Percentiles rank a stretch among this genome's conserved stretches.
Conservation (phyloP, 1,139 yeast species). For the Yamadazyma songkhlaensis region DNA sequence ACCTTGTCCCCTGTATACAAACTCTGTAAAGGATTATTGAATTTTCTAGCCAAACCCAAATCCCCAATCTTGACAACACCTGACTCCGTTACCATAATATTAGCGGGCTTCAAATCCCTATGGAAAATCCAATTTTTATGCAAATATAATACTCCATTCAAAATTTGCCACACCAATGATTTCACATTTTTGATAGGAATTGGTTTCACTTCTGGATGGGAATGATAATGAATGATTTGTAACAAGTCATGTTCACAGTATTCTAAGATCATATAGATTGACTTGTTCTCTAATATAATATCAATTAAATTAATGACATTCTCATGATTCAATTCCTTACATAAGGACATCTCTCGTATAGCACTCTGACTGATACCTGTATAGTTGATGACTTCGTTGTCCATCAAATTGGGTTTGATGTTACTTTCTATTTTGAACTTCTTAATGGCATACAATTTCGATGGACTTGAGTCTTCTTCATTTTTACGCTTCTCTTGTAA, state of each 20-base stretch:
- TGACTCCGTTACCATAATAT: slow-evolving; percentile 87
- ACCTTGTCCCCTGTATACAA: slow-evolving; percentile 94
- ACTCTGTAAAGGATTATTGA: slow-evolving; percentile 85
- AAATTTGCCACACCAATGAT: slow-evolving; percentile 85
- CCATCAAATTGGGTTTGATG: slow-evolving; percentile 45
- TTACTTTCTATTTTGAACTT: slow-evolving; percentile 94
- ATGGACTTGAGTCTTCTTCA: slow-evolving; percentile 12
- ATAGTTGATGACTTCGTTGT: slow-evolving; percentile 78
- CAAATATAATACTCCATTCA: slow-evolving; percentile 85
- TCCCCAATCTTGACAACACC: slow-evolving; percentile 96
- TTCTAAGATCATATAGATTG: slow-evolving; percentile 92
- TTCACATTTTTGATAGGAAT: slow-evolving; percentile 78
- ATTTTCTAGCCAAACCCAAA: slow-evolving; percentile 88
- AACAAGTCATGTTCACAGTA: slow-evolving; percentile 93
- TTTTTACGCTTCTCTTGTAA: slow-evolving; percentile 28
- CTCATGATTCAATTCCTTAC: slow-evolving; percentile 79
- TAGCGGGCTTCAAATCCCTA: slow-evolving; percentile 95
- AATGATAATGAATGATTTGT: slow-evolving; percentile 90
- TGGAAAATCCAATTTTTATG: slow-evolving; percentile 97
- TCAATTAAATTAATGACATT: slow-evolving; percentile 81
- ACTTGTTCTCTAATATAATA: slow-evolving; percentile 83
- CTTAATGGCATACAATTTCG: slow-evolving; percentile 72
- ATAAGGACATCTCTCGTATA: slow-evolving; percentile 91
- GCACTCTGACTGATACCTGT: slow-evolving; percentile 98
- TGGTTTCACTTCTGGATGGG: slow-evolving; percentile 79